These are phyloP conservation scores for Wickerhamomyces bovis DNA, from an alignment of 805 yeast species.

Conservation along the genomic window DNA sequence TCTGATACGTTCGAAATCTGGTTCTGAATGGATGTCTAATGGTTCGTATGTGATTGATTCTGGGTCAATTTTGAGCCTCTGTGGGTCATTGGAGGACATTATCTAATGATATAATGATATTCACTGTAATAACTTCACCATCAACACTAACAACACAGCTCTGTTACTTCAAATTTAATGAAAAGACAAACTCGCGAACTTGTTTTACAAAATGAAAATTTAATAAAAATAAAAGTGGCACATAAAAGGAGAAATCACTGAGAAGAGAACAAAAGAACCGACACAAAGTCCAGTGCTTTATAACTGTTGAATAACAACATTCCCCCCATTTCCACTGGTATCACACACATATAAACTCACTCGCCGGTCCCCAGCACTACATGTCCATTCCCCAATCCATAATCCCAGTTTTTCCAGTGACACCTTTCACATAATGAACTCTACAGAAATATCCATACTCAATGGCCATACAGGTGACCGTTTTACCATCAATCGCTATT, in stretches of 20 bases:
- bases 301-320: no score
- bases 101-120: no score
- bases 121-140: no score
- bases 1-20: slow-evolving; percentile 46
- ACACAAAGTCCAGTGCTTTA: no score
- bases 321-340: no score
- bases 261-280: neutral
- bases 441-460: slow-evolving; percentile 11
- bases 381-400: no score
- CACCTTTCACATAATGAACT: slow-evolving; percentile 7
- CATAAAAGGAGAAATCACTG: neutral
- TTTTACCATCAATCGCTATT: slow-evolving; percentile 30
- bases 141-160: no score
- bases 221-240: no score
- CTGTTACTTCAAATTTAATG: no score
- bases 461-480: slow-evolving; percentile 42
- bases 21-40: slow-evolving; percentile 16
- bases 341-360: no score
- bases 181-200: neutral
- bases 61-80: neutral
- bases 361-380: no score
- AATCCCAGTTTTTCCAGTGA: neutral
- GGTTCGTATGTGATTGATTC: neutral
- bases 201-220: neutral
- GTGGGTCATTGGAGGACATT: neutral